Evolutionary conservation across 2,329 filamentous ascomycete genomes (phyloP), one percentile per base, ranked within the genome.

Genomic region (Aspergillus clavatus): DNA sequence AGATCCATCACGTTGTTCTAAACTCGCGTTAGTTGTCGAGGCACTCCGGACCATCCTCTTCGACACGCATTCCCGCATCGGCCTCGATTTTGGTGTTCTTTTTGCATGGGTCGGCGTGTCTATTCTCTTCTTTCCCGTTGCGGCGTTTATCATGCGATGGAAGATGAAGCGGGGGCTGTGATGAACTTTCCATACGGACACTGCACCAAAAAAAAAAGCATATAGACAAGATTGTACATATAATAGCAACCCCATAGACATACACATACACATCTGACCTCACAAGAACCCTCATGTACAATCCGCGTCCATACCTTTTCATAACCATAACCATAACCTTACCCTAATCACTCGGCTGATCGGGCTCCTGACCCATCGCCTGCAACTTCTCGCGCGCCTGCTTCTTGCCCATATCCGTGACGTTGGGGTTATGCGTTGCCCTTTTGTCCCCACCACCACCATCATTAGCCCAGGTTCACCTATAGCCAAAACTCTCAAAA

Each of bases 31-130:
- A 72, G 70, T 84, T 28, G 81, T 84, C 23, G 73, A 81, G 56
- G 81, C 72, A 0, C 74, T 75, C 21, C 70, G 81, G 3, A 77
- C 76, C n/a, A 75, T 84, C 23, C 51, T 84, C 10, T 84, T 85
- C 50, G 80, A 78, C 43, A 63, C 79, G 5, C 76, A 80, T 49
- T 78, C 76, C 0, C 61, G 72, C 11, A 77, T 84, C 40, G 80
- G 79, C 0, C 59, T 82, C 2, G 78, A 84, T 50, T 79, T 84
- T 60, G 81, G 76, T 0, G 65, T 84, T 1, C 59, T 85, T 35
- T 75, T 83, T 47, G 75, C 74, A 0, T 84, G 80, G 81, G 50
- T 65, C 29, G 62, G 38, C 0, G 39, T 56, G 2, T 65, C 62
- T 0, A 41, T 65, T 21, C 39, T 43, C 0, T 43, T 65, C 7